phyloP scores from a whole-genome alignment of 2,329 filamentous ascomycete species.

The Arthroderma uncinatum region DNA sequence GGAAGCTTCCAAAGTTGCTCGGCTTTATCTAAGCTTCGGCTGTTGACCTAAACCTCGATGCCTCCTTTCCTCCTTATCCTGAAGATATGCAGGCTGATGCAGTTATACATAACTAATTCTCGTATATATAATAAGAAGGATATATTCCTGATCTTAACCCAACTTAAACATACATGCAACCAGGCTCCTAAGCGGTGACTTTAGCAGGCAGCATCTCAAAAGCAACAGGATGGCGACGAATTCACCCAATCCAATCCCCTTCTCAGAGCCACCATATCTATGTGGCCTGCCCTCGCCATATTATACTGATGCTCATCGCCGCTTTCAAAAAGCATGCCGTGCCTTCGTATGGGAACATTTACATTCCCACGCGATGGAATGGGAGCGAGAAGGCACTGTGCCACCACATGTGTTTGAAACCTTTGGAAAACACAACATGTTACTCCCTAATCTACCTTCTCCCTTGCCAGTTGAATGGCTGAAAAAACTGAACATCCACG shows the following conservation, averaged over 20 bases:
- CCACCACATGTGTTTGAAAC: constrained; percentile 52
- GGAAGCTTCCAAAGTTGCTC: not conserved
- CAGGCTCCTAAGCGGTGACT: no score
- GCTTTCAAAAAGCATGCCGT: constrained; percentile 58
- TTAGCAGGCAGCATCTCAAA: no score
- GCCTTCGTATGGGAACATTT: constrained; percentile 55
- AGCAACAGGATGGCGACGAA: constrained; percentile 20
- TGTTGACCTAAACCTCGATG: not conserved
- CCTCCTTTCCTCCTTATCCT: no score
- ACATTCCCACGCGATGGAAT: constrained; percentile 52
- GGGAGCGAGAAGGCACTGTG: constrained; percentile 55
- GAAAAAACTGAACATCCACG: constrained; percentile 52
- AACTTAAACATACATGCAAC: no score
- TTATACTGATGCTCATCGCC: constrained; percentile 53
- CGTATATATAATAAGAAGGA: not conserved
- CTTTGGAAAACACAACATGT: constrained; percentile 56
- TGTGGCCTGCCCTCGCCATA: constrained; percentile 60
- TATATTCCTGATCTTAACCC: not conserved
- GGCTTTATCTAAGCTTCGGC: not conserved
- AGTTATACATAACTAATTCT: not conserved
- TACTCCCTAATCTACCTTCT: constrained; percentile 58
- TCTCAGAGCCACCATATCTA: constrained; percentile 63
- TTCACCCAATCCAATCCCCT: constrained; percentile 43
- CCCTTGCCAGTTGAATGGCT: constrained; percentile 59
- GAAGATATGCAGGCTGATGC: not conserved